Evolutionary conservation across 768 basidiomycete genomes (phyloP), one percentile per base, ranked within the genome.

Genomic region (Phanerochaete carnosa): DNA sequence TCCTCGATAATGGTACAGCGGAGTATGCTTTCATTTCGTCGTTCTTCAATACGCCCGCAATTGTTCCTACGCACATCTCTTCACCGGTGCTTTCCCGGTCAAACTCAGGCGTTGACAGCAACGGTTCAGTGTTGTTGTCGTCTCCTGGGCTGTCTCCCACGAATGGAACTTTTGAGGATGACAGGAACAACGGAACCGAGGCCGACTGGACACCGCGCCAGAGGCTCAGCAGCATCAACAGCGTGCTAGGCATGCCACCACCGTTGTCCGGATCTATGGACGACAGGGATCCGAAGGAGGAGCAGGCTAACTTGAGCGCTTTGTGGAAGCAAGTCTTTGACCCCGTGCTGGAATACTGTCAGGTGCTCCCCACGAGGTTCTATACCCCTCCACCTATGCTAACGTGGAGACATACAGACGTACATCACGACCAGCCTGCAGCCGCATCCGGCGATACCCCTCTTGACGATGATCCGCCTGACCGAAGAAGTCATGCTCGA

Each of bases 321-420:
- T 77, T 92, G 12, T 99, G 95, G 95, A 96, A 94, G 72, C 90
- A 92, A 69, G 84, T 97, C 43, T 85, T 97, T 74, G 95, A 96
- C 64, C 94, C 97, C 1, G 90, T 91, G 4, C 75, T 96, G 60
- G 90, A 92, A 57, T 97, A 96, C 70, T 85, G 84, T 64, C 85
- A 91, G 76, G 94, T 85, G n/a, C n/a, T 69, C 37, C 46, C 19
- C 8, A 26, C 25, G 7, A 33, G 55, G 55, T 45, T 35, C 57
- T 5, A 45, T n/a, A n/a, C n/a, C n/a, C n/a, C n/a, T n/a, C n/a
- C n/a, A n/a, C n/a, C n/a, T n/a, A n/a, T 26, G 15, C 30, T 32
- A 16, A 6, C 57, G 33, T 45, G 28, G 46, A 23, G 15, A 32
- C 26, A 11, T 15, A 39, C 65, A 95, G 89, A 80, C 80, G 8